phyloP scores from a whole-genome alignment of 176 grass and related monocot species.

The Tillandsia fasciculata region DNA sequence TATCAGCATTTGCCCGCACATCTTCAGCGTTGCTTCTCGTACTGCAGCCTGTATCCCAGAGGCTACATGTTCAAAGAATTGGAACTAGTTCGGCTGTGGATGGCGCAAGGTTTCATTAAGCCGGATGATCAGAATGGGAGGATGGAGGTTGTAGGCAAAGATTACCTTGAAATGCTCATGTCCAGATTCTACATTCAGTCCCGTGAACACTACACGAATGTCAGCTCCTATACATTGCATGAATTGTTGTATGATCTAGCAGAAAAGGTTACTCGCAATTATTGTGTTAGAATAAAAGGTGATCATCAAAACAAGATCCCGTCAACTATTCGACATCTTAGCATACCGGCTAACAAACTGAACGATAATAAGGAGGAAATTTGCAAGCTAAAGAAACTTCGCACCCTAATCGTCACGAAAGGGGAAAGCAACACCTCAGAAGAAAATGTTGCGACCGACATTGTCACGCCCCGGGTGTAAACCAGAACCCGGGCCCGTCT shows the following conservation, averaged over 20 bases:
- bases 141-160: conserved; percentile 25
- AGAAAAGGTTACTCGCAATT: conserved; percentile 12
- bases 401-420: conserved; percentile 7
- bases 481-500: too few species aligned
- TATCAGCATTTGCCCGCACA: conserved; percentile 17
- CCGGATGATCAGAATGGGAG: background rate
- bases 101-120: conserved; percentile 33
- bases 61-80: background rate
- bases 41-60: conserved; percentile 26
- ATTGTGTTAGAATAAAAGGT: conserved; percentile 22
- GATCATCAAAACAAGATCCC: conserved; percentile 6
- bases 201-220: too few species aligned
- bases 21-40: conserved; percentile 19
- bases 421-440: too few species aligned
- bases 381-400: conserved; percentile 8
- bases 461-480: too few species aligned
- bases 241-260: conserved; percentile 30
- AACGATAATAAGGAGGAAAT: conserved; percentile 7
- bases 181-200: background rate
- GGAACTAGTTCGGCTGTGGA: conserved; percentile 25
- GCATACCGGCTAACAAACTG: conserved; percentile 1
- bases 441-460: background rate
- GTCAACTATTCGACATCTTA: conserved; percentile 11
- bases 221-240: conserved; percentile 14
- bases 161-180: conserved; percentile 23